These are phyloP conservation scores for Monilinia vaccinii-corymbosi DNA, from an alignment of 2,329 filamentous ascomycete species.

Conservation along the genomic window DNA sequence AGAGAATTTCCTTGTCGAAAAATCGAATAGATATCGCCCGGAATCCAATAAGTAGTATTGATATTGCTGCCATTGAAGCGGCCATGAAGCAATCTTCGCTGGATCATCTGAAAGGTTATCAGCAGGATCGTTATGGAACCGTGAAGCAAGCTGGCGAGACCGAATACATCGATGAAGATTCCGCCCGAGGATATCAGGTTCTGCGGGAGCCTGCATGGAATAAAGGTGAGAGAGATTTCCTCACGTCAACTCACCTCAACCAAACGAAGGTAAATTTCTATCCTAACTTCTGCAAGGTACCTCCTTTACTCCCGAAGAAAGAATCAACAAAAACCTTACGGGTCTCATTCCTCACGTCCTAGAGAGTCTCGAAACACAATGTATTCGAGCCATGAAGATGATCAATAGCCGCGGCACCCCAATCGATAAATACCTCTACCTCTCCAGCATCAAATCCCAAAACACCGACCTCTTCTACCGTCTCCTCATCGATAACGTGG, in stretches of 20 bases:
- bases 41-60: slow-evolving; percentile 32
- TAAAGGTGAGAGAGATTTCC: slow-evolving; percentile 37
- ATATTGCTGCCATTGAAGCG: slow-evolving; percentile 48
- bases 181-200: slow-evolving; percentile 52
- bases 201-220: slow-evolving; percentile 56
- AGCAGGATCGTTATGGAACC: slow-evolving; percentile 45
- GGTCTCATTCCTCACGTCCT: slow-evolving; percentile 57
- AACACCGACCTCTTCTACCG: slow-evolving; percentile 80
- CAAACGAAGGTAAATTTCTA: not conserved
- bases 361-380: slow-evolving; percentile 51
- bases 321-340: slow-evolving; percentile 54
- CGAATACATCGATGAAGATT: slow-evolving; percentile 42
- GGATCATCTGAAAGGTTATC: slow-evolving; percentile 52
- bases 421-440: slow-evolving; percentile 78
- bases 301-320: slow-evolving; percentile 55
- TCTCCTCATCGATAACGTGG: slow-evolving; percentile 65
- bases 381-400: slow-evolving; percentile 62
- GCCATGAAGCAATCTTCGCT: slow-evolving; percentile 51
- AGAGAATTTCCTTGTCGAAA: slow-evolving; percentile 25
- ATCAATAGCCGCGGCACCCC: slow-evolving; percentile 58
- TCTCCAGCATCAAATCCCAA: slow-evolving; percentile 64
- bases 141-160: slow-evolving; percentile 45
- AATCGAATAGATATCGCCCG: slow-evolving; percentile 22
- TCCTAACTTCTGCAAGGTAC: slow-evolving; percentile 38
- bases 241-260: no score